These are phyloP conservation scores for Oryza rufipogon DNA, from an alignment of 176 grass and related monocot species.

Conservation along the genomic window DNA sequence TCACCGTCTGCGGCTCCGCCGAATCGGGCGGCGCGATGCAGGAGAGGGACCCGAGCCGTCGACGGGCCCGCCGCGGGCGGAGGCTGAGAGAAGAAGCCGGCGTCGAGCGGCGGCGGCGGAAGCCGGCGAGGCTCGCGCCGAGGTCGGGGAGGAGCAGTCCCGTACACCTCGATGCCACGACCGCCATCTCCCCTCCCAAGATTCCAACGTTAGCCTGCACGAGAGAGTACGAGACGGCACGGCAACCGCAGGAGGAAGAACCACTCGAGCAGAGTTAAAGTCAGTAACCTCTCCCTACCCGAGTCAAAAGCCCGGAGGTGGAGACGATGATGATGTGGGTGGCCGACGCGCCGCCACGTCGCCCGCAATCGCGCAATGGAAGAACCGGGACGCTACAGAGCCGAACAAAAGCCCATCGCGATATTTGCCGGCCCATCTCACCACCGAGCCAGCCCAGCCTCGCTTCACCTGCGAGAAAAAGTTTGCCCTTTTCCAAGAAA, in stretches of 20 bases:
- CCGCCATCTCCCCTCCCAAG: constrained; percentile 49
- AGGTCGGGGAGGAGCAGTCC: constrained; percentile 52
- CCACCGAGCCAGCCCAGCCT: background rate
- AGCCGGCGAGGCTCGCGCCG: constrained; percentile 21
- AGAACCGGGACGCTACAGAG: background rate
- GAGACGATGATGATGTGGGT: constrained; percentile 41
- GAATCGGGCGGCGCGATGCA: constrained; percentile 55
- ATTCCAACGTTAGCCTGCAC: background rate
- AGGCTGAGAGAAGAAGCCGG: constrained; percentile 24
- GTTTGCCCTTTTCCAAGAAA: background rate
- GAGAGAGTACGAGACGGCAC: background rate
- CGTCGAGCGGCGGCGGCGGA: background rate
- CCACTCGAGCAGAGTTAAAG: background rate
- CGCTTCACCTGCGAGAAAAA: background rate
- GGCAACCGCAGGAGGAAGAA: background rate
- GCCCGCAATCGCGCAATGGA: constrained; percentile 22
- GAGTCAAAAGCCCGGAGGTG: constrained; percentile 17
- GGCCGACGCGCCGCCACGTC: constrained; percentile 39
- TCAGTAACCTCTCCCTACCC: background rate
- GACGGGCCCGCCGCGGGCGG: background rate
- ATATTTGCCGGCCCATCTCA: background rate
- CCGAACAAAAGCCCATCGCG: background rate
- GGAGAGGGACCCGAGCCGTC: constrained; percentile 16
- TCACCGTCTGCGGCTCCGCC: constrained; percentile 45
- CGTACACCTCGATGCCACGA: constrained; percentile 54